These are phyloP conservation scores for Colletotrichum zoysiae DNA, from an alignment of 2,329 filamentous ascomycete species.

Conservation along the genomic window DNA sequence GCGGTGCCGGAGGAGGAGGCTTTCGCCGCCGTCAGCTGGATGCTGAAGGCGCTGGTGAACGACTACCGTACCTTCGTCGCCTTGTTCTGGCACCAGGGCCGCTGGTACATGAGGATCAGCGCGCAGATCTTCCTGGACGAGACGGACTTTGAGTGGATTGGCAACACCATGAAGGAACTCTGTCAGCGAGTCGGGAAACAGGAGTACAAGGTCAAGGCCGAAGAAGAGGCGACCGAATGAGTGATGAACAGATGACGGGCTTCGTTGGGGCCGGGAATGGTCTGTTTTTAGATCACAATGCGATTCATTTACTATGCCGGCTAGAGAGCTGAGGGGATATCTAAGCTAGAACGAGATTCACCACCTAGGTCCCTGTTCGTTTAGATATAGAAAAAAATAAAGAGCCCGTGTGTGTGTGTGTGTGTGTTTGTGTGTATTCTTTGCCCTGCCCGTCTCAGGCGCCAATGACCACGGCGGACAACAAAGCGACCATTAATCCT, in stretches of 20 bases:
- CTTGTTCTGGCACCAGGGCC: constrained; percentile 69
- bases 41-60: constrained; percentile 63
- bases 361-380: constrained; percentile 11
- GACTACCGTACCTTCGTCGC: constrained; percentile 81
- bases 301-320: constrained; percentile 38
- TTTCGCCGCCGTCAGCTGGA: constrained; percentile 66
- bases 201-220: constrained; percentile 10
- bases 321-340: constrained; percentile 28
- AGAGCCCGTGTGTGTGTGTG: background rate
- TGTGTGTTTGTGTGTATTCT: background rate
- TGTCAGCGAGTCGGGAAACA: constrained; percentile 54
- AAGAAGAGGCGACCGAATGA: background rate
- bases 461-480: constrained; percentile 32
- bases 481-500: constrained; percentile 26
- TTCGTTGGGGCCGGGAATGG: background rate
- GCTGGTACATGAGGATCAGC: constrained; percentile 80
- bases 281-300: constrained; percentile 16
- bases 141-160: constrained; percentile 81
- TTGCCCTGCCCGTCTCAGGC: constrained; percentile 29
- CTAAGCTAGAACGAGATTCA: constrained; percentile 26
- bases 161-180: constrained; percentile 65
- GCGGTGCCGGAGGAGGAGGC: constrained; percentile 50
- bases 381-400: background rate
- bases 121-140: constrained; percentile 88
- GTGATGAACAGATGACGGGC: too few species aligned